phyloP scores from a whole-genome alignment of 1,139 yeast genomes.

The Hemisphaericaspora xylanilytica region DNA sequence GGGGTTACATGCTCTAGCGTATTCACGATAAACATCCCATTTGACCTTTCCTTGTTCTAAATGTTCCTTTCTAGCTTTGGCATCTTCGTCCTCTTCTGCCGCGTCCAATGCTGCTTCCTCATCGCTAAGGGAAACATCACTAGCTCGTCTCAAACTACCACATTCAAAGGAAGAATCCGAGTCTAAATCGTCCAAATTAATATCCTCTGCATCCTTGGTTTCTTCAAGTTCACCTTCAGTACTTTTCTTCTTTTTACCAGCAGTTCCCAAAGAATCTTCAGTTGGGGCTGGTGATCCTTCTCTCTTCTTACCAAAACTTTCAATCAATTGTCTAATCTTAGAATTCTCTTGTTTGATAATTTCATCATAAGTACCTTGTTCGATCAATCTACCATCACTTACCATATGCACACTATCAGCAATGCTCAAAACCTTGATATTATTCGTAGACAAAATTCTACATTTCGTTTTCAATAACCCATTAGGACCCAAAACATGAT shows the following conservation, averaged over 20 bases:
- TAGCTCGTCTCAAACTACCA: conserved; percentile 66
- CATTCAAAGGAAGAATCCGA: conserved; percentile 34
- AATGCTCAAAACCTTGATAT: conserved; percentile 76
- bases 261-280: conserved; percentile 7
- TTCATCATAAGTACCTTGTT: conserved; percentile 69
- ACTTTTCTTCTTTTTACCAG: conserved; percentile 8
- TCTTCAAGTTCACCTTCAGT: conserved; percentile 8
- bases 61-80: conserved; percentile 60
- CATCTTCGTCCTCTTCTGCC: conserved; percentile 47
- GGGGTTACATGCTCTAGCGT: conserved; percentile 88
- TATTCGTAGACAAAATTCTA: conserved; percentile 83
- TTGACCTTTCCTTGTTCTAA: conserved; percentile 93
- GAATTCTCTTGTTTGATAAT: conserved; percentile 54
- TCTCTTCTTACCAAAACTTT: conserved; percentile 68
- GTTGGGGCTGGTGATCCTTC: conserved; percentile 15
- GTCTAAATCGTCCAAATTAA: conserved; percentile 26
- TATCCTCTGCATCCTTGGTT: conserved; percentile 13
- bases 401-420: conserved; percentile 76
- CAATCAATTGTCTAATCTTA: conserved; percentile 59
- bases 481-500: conserved; percentile 62
- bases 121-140: conserved; percentile 54
- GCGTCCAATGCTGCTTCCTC: conserved; percentile 32
- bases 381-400: conserved; percentile 72
- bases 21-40: conserved; percentile 79
- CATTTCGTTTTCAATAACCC: conserved; percentile 80